Base-by-base conservation (phyloP, 345 rosid species). In the Geranium rotundifolium region DNA sequence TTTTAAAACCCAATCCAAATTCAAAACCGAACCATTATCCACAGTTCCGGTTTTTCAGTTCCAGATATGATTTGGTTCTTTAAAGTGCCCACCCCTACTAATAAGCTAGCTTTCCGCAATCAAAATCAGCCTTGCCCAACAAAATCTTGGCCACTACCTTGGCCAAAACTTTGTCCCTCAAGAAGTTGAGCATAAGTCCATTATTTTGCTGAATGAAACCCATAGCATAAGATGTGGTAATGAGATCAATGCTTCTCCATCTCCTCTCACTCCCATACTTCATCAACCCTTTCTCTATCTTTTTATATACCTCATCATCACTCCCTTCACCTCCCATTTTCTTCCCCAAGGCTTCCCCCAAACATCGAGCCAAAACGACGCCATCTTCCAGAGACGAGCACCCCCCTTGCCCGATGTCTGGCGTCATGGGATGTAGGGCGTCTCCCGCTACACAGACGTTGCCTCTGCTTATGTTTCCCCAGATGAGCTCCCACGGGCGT, bases 361-460 rank as follows among this genome's bases (percentile, higher is more conserved):
- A 70, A 31, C 78, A 69, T 46, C 76, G 66, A 17, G 76, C 80
- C 37, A 79, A 54, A 17, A 73, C 60, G 34, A 79, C 29, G 0
- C 70, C 74, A 46, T 74, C 77, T 70, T 80, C 77, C 63, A 69
- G 56, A 37, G 78, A 70, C 0, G 62, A 8, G 54, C 74, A 73
- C 13, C 63, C 75, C 17, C 81, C 81, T 58, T 74, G 81, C 10
- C 74, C 76, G 0, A 84, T 4, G 41, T 83, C 91, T 9, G 87
- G 86, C 27, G 85, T 83, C 86, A 86, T 86, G 10, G 87, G 82
- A 65, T 86, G 88, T 6, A 83, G 76, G 27, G 88, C 86, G 61
- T 86, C 86, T 56, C 86, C 88, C 4, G 86, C 82, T 5, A 81
- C 80, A 30, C 84, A 83, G 3, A 74, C 79, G 52, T 78, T 83